Evolutionary conservation across 495 filamentous ascomycete genomes (phyloP).

Genomic region (Penicillium ochrochloron): DNA sequence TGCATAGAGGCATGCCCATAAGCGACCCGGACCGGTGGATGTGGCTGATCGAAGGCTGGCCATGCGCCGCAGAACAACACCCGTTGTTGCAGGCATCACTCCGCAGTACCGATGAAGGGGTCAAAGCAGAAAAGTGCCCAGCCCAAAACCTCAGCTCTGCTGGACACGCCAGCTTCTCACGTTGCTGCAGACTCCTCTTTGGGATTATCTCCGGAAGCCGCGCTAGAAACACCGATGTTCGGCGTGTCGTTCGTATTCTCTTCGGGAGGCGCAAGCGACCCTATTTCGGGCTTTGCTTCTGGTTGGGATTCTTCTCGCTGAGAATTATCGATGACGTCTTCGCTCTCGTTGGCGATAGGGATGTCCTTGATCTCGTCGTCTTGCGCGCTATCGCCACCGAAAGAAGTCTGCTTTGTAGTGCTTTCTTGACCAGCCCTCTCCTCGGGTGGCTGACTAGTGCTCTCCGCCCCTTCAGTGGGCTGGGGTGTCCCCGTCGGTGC

Average conservation of each 20-base stretch:
- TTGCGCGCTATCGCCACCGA: slow-evolving; percentile 14
- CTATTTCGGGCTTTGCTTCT: background rate
- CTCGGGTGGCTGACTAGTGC: slow-evolving; percentile 24
- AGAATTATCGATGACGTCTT: slow-evolving; percentile 18
- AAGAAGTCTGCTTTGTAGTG: slow-evolving; percentile 23
- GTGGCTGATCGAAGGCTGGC: slow-evolving; percentile 18
- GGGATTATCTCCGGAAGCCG: slow-evolving; percentile 20
- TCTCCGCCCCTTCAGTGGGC: slow-evolving; percentile 29
- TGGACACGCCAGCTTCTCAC: slow-evolving; percentile 22
- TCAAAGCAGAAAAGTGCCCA: slow-evolving; percentile 23
- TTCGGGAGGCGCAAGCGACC: slow-evolving; percentile 13
- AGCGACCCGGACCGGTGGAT: slow-evolving; percentile 19
- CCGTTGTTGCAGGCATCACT: slow-evolving; percentile 30
- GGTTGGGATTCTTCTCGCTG: slow-evolving; percentile 14
- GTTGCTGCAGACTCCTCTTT: slow-evolving; percentile 16
- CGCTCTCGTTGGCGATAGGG: slow-evolving; percentile 12
- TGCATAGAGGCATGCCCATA: slow-evolving; percentile 25
- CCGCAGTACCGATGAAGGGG: slow-evolving; percentile 22
- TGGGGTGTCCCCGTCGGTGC: slow-evolving; percentile 36
- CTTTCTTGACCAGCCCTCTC: slow-evolving; percentile 26
- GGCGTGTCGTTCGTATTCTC: slow-evolving; percentile 28
- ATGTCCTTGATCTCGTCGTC: slow-evolving; percentile 15
- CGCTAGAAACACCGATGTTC: slow-evolving; percentile 24
- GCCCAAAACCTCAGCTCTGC: slow-evolving; percentile 17
- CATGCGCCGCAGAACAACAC: slow-evolving; percentile 19